A percentile compares a stretch with the other conserved stretches of the same genome.
These are phyloP conservation scores for Colletotrichum scovillei DNA, from an alignment of 2,329 filamentous ascomycete genomes.

Conservation along the genomic window DNA sequence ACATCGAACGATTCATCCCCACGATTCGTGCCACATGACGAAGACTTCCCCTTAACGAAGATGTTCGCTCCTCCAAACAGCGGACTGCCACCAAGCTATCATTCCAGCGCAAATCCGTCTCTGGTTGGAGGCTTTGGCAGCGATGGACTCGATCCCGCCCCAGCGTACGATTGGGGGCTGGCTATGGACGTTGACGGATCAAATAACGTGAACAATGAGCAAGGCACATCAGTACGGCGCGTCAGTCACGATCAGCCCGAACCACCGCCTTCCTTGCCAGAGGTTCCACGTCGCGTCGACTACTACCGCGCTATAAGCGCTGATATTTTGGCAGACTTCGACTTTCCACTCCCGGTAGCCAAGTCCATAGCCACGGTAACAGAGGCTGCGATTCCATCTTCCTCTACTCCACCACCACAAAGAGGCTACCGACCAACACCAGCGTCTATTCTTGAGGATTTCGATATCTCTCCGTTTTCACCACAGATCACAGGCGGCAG, in stretches of 20 bases:
- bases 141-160: slow-evolving; percentile 43
- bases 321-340: slow-evolving; percentile 33
- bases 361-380: background rate
- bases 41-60: slow-evolving; percentile 41
- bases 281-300: background rate
- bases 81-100: slow-evolving; percentile 36
- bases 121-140: slow-evolving; percentile 46
- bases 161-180: slow-evolving; percentile 43
- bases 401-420: background rate
- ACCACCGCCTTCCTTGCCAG: background rate
- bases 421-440: slow-evolving; percentile 29
- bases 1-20: slow-evolving; percentile 6
- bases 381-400: background rate
- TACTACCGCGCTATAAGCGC: slow-evolving; percentile 32
- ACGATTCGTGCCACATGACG: slow-evolving; percentile 40
- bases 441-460: slow-evolving; percentile 34
- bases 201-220: background rate
- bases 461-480: slow-evolving; percentile 25
- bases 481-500: slow-evolving; percentile 17
- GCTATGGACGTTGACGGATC: slow-evolving; percentile 32
- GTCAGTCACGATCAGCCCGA: background rate
- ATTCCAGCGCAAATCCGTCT: slow-evolving; percentile 44
- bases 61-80: slow-evolving; percentile 41
- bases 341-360: slow-evolving; percentile 6
- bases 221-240: background rate